Evolutionary conservation across 1,139 yeast species (phyloP).

Genomic region (Arxiozyma heterogenica): DNA sequence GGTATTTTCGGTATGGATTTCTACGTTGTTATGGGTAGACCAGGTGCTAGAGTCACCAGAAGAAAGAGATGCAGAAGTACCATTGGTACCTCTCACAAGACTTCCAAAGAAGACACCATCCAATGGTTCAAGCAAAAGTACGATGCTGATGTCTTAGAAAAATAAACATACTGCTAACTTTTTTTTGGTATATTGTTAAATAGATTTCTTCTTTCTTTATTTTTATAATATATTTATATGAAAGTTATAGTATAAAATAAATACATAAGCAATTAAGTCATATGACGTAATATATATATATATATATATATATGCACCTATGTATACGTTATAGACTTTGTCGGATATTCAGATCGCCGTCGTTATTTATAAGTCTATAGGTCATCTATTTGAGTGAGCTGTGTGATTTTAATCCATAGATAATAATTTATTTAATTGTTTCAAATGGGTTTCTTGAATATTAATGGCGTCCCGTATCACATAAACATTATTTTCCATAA

Average conservation of each 20-base stretch:
- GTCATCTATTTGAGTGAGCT: too few species aligned
- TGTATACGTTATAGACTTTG: neutral
- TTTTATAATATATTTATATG: neutral
- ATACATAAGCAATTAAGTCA: neutral
- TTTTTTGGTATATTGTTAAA: too few species aligned
- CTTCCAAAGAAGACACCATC: constrained; percentile 89
- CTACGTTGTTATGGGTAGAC: constrained; percentile 99
- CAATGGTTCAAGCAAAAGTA: constrained; percentile 99
- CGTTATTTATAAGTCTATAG: too few species aligned
- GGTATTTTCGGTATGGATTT: constrained; percentile 99
- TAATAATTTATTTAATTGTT: constrained; percentile 10
- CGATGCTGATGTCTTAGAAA: constrained; percentile 95
- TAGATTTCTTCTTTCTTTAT: too few species aligned
- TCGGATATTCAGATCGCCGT: too few species aligned
- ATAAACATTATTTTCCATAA: constrained; percentile 7
- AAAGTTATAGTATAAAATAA: neutral
- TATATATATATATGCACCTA: too few species aligned
- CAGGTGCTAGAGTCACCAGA: constrained; percentile 98
- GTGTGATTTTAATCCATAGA: neutral
- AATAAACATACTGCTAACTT: constrained; percentile 35
- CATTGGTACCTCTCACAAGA: constrained; percentile 89
- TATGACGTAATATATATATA: too few species aligned
- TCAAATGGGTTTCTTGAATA: constrained; percentile 12
- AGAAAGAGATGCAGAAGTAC: constrained; percentile 92
- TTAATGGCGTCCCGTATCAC: constrained; percentile 8